Percentiles rank a stretch among this genome's conserved stretches.
Conservation (phyloP, 2,329 filamentous ascomycete genomes). For the Alternaria brassicicola region DNA sequence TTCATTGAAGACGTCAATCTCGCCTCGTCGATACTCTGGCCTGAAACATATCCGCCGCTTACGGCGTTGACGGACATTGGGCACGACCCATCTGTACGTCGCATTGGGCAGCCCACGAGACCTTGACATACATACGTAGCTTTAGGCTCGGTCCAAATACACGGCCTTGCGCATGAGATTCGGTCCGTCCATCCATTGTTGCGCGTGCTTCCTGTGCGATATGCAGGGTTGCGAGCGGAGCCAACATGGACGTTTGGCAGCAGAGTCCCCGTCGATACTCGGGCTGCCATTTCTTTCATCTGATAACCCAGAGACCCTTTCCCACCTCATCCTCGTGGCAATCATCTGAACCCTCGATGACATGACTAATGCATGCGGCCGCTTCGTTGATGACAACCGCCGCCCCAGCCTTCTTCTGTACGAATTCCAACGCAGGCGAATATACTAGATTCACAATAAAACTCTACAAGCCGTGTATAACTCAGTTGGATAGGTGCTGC, state of each 20-base stretch:
- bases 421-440: neutral
- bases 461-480: neutral
- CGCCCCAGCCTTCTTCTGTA: neutral
- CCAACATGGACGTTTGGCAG: neutral
- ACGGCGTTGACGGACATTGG: conserved; percentile 13
- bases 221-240: neutral
- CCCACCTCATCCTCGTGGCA: neutral
- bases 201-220: neutral
- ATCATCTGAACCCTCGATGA: neutral
- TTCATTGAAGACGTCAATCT: conserved; percentile 17
- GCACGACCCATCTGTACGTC: conserved; percentile 20
- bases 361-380: neutral
- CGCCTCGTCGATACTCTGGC: conserved; percentile 3
- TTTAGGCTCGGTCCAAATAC: neutral
- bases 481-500: neutral
- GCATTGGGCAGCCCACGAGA: conserved; percentile 20
- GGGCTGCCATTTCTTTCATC: neutral
- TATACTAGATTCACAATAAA: neutral
- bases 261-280: neutral
- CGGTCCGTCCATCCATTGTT: neutral
- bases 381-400: neutral
- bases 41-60: conserved; percentile 32
- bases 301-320: conserved; percentile 1
- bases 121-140: conserved; percentile 18
- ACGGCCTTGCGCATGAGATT: neutral